phyloP scores from a whole-genome alignment of 306 rosid genomes.

The Hylodesmum podocarpum region DNA sequence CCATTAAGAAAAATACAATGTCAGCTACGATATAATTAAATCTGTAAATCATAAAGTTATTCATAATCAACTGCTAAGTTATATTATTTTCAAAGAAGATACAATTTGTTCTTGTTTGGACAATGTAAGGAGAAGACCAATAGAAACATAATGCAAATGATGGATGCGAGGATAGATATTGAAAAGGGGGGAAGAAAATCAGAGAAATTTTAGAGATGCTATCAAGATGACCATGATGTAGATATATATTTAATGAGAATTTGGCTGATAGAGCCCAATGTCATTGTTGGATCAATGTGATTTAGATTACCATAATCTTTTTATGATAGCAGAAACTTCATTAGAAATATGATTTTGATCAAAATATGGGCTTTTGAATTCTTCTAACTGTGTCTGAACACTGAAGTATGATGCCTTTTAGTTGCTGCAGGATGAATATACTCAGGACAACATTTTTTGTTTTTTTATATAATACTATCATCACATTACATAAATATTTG shows the following conservation, averaged over 20 bases:
- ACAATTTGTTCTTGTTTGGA: neutral
- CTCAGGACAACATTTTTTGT: neutral
- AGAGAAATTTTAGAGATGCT: neutral
- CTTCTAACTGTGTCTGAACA: neutral
- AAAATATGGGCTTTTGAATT: neutral
- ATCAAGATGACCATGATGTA: neutral
- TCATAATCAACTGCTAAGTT: neutral
- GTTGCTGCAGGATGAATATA: slow-evolving; percentile 1
- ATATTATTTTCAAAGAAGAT: neutral
- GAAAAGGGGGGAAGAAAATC: neutral
- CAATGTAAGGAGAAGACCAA: neutral
- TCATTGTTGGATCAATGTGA: neutral
- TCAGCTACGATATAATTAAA: neutral
- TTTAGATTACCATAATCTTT: neutral
- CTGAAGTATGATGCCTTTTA: neutral
- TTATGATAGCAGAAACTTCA: neutral
- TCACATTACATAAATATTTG: neutral
- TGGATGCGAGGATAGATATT: neutral
- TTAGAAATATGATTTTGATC: neutral
- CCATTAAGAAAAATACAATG: neutral
- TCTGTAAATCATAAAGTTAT: neutral
- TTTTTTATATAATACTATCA: neutral
- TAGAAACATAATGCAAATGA: neutral
- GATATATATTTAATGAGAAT: neutral
- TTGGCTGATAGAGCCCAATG: neutral